Evolutionary conservation across 768 basidiomycete species (phyloP).

Genomic region (Boletus pseudo-olivaceus): DNA sequence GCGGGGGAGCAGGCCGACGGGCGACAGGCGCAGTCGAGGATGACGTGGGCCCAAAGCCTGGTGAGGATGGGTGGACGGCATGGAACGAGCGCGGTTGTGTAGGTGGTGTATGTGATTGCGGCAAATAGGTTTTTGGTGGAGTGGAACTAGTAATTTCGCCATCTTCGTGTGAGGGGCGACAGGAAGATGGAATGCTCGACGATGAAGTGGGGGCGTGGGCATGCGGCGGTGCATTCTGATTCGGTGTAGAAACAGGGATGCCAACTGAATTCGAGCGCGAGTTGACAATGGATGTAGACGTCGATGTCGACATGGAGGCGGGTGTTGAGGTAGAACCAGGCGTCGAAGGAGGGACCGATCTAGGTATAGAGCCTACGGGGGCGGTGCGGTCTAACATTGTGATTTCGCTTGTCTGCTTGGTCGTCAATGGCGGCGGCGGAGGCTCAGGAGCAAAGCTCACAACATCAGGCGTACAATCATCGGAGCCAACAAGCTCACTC

Average conservation of each 20-base stretch:
- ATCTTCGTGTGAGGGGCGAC: constrained; percentile 46
- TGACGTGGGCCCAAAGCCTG: constrained; percentile 23
- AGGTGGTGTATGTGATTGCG: constrained; percentile 43
- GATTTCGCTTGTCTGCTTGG: constrained; percentile 17
- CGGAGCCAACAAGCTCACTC: constrained; percentile 13
- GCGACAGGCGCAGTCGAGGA: constrained; percentile 21
- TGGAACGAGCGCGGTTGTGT: constrained; percentile 48
- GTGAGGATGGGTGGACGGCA: constrained; percentile 23
- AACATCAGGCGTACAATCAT: constrained; percentile 21
- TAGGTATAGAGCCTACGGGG: neutral
- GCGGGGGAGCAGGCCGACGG: constrained; percentile 31
- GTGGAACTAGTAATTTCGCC: constrained; percentile 47
- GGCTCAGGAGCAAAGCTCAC: constrained; percentile 31
- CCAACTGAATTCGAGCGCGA: constrained; percentile 29
- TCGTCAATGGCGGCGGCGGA: constrained; percentile 31
- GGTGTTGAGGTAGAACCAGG: constrained; percentile 11
- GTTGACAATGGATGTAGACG: constrained; percentile 18
- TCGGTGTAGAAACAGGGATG: constrained; percentile 6
- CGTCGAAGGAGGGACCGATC: neutral
- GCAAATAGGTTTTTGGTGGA: constrained; percentile 34
- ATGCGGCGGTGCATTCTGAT: neutral
- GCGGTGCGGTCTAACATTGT: neutral
- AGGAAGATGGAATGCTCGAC: constrained; percentile 15
- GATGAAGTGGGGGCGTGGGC: neutral
- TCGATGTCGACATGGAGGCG: constrained; percentile 20